Base-by-base conservation (phyloP, 305 asterid genomes). In the Solanum hybrid region DNA sequence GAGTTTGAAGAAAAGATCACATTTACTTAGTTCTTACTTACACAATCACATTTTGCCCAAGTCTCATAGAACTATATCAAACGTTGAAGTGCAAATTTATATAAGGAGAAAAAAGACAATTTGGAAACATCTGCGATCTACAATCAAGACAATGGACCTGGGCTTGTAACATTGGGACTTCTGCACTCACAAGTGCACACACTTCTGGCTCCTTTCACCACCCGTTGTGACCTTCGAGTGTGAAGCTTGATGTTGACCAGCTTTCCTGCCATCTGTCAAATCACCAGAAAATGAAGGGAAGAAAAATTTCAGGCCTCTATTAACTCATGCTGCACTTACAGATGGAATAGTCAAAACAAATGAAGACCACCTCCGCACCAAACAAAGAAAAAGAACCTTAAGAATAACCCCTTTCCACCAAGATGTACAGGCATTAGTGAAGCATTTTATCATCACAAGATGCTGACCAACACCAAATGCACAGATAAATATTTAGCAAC, bases 191-290 rank as follows among this genome's bases (percentile, higher is more conserved):
- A 98, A 31, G 93, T 93, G 90, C 99, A 97, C 8, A 92, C 10
- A 88, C 94, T 93, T 94, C 99, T 93, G 24, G 99, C 94, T 90
- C 88, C 99, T 90, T 94, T 95, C 93, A 96, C 99, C 60, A 94
- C 97, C 3, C 99, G 98, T 89, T 96, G 99, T 32, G 95, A 92
- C 92, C 99, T 94, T 90, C 98, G 91, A 37, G 90, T 88, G 40
- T 95, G 99, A 85, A 96, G 99, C 95, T 94, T 96, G 89, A 96
- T 91, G 95, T 96, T 98, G 73, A 93, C 93, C 94, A 96, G 84
- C 94, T 98, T 98, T 37, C 98, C 99, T 24, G 96, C 96, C 86
- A 98, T 95, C 99, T 98, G 97, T 89, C 86, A 51, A 88, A 90
- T 85, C 86, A 86, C 80, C 37, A 92, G 60, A 84, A 88, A 86